Conservation (phyloP, 2,329 filamentous ascomycete species). For the Colletotrichum sp. region DNA sequence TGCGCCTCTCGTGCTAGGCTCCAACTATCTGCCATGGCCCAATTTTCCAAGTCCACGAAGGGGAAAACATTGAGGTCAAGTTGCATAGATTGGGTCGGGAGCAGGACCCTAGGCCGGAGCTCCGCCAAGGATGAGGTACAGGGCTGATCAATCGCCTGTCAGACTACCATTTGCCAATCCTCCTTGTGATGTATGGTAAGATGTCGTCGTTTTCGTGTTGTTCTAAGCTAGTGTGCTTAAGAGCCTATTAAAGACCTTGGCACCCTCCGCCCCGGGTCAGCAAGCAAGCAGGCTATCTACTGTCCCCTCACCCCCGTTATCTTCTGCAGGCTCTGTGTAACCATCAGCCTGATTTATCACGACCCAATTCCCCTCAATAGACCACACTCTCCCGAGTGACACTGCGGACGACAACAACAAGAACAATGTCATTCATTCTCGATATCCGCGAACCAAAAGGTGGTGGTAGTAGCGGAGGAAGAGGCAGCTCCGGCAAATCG, state of each 20-base stretch:
- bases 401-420: background rate
- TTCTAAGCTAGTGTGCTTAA: background rate
- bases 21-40: background rate
- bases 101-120: background rate
- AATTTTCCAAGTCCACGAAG: background rate
- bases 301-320: background rate
- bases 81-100: background rate
- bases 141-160: background rate
- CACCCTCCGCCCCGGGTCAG: background rate
- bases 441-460: constrained; percentile 10
- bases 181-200: background rate
- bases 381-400: background rate
- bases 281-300: background rate
- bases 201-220: background rate
- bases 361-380: background rate
- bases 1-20: background rate
- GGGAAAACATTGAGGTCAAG: background rate
- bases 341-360: background rate
- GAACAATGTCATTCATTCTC: constrained; percentile 6
- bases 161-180: background rate
- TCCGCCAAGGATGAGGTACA: background rate
- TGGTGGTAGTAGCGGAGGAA: background rate
- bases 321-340: background rate
- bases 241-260: background rate
- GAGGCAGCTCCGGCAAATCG: background rate